Percentiles rank a stretch among this genome's conserved stretches.
phyloP scores from a whole-genome alignment of 306 rosid species.

The Vigna hirtella region DNA sequence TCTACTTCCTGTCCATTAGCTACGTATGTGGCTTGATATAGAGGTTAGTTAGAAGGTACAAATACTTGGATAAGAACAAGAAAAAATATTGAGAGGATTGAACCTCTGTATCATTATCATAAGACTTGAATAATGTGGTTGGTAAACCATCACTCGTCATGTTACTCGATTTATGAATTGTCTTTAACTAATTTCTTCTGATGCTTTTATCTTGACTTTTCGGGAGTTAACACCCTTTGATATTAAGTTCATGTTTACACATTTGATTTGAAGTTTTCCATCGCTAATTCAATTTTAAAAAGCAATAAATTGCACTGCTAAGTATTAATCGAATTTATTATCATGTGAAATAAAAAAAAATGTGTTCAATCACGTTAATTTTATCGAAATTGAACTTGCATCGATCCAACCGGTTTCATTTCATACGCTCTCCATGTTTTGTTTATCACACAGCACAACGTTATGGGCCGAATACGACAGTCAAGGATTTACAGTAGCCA shows the following conservation, averaged over 20 bases:
- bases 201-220: constrained; percentile 11
- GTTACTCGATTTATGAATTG: constrained; percentile 2
- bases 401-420: constrained; percentile 19
- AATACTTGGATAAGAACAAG: constrained; percentile 6
- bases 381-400: background rate
- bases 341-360: background rate
- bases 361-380: background rate
- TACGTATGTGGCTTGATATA: constrained; percentile 7
- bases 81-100: background rate
- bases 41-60: background rate
- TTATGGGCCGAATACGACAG: constrained; percentile 36
- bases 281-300: constrained; percentile 1
- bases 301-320: background rate
- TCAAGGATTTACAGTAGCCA: constrained; percentile 26
- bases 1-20: background rate
- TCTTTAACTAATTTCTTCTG: constrained; percentile 25
- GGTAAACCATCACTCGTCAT: constrained; percentile 12
- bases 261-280: constrained; percentile 6
- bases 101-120: background rate
- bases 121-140: constrained; percentile 5
- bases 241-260: background rate
- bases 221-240: background rate
- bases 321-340: background rate
- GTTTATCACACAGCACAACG: constrained; percentile 5
- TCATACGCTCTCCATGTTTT: constrained; percentile 16